Conservation (phyloP, 2,329 filamentous ascomycete genomes). For the Rutstroemia sp. region DNA sequence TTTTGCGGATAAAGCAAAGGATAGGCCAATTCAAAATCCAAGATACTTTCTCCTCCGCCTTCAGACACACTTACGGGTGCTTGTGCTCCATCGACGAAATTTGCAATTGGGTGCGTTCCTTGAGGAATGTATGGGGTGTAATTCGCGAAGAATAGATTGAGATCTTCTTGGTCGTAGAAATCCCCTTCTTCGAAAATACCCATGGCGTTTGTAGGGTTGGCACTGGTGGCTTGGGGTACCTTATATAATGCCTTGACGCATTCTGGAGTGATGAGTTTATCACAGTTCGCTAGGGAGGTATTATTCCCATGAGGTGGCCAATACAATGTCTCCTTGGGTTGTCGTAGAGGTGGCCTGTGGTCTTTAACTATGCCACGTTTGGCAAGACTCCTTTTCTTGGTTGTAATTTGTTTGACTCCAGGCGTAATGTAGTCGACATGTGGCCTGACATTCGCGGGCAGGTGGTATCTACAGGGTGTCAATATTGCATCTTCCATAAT, state of each 20-base stretch:
- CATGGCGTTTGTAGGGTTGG: conserved; percentile 37
- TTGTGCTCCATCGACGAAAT: conserved; percentile 29
- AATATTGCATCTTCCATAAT: background rate
- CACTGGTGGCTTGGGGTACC: conserved; percentile 34
- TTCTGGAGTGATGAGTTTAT: conserved; percentile 46
- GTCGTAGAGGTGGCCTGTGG: background rate
- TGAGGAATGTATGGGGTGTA: conserved; percentile 32
- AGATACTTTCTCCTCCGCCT: conserved; percentile 3
- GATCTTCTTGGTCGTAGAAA: conserved; percentile 12
- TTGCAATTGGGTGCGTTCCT: conserved; percentile 27
- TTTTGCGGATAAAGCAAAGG: conserved; percentile 43
- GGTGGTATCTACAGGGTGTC: conserved; percentile 26
- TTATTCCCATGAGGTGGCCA: background rate
- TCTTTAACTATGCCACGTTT: conserved; percentile 3
- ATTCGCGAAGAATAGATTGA: conserved; percentile 40
- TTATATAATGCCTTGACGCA: conserved; percentile 48
- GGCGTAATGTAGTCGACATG: conserved; percentile 33
- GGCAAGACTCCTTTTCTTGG: conserved; percentile 30
- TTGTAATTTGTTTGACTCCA: conserved; percentile 31
- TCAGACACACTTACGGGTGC: conserved; percentile 14
- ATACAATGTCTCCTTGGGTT: background rate
- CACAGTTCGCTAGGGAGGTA: conserved; percentile 33
- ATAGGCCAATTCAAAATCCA: conserved; percentile 40
- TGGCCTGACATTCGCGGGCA: conserved; percentile 33
- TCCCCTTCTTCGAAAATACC: conserved; percentile 48